Base-by-base conservation (phyloP, 345 rosid genomes). In the Populus davidiana region DNA sequence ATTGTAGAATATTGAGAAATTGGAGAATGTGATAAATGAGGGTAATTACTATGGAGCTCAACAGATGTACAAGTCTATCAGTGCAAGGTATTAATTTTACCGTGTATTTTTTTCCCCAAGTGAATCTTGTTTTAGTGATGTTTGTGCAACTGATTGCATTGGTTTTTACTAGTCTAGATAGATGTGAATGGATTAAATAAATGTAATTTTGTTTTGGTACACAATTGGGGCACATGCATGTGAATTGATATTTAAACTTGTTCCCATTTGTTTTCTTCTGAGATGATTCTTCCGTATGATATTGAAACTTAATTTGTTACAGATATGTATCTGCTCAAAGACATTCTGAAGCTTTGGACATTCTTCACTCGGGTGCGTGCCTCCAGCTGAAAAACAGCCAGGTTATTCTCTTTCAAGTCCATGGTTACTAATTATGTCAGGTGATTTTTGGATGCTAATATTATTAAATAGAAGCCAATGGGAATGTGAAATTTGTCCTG, bases 11-110 rank as follows among this genome's bases (percentile, higher is more conserved):
- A 86, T 93, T 80, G 94, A 87, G 73, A 96, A 96, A 83, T 79
- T 96, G 82, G 85, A 83, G 88, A 92, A 92, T 82, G 85, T 82
- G 77, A 79, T 96, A 74, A 87, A 85, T 49, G 97, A 86, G 52
- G 96, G 99, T 50, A 91, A 96, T 85, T 85, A 10, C 84, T 96
- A 96, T 88, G 98, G 99, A 83, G 97, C 98, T 65, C 96, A 92
- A 49, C 97, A 96, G 92, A 96, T 96, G 96, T 96, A 92, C 84
- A 93, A 92, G 87, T 92, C 96, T 9, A 88, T 90, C 69, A 89
- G 96, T 79, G 92, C 98, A 49, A 86, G 99, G 99, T 93, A 84
- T 12, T 59, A 11, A 0, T 59, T 59, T 59, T 4, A 59, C 25
- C 25, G 14, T 59, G 62, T 59, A 10, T 23, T 9, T 59, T 59